Percentiles rank a stretch among this genome's conserved stretches.
Evolutionary conservation across 2,329 filamentous ascomycete genomes (phyloP).

Genomic region (Colletotrichum eleusines): DNA sequence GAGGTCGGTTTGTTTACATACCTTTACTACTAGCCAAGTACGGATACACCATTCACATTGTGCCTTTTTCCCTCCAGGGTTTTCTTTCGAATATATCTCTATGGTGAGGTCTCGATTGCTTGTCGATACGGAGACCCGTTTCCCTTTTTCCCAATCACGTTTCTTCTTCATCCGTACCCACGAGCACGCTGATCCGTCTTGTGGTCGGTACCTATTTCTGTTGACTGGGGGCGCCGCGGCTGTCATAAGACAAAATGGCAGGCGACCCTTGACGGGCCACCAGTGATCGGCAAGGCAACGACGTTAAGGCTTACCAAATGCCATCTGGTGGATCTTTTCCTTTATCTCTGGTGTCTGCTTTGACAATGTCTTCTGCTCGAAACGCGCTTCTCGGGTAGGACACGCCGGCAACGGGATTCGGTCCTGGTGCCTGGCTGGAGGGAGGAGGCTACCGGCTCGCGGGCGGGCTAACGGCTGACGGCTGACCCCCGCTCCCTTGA

Average conservation of each 20-base stretch:
- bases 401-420: neutral
- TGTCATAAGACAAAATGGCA: neutral
- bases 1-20: neutral
- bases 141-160: no score
- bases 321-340: neutral
- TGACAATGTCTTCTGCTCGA: neutral
- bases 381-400: constrained; percentile 2
- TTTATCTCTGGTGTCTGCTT: neutral
- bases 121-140: neutral
- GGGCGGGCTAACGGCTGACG: neutral
- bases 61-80: neutral
- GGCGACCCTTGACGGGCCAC: neutral
- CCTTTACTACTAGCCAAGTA: no score
- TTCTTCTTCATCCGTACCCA: no score
- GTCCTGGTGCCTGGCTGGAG: no score
- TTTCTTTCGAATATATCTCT: neutral
- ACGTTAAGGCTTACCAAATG: neutral
- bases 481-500: neutral
- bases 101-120: neutral
- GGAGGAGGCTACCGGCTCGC: neutral
- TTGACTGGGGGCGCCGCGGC: no score
- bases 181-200: neutral
- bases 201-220: neutral
- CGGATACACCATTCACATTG: no score
- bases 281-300: constrained; percentile 4